Conservation (phyloP, 768 basidiomycete genomes). For the Mycena belliarum region DNA sequence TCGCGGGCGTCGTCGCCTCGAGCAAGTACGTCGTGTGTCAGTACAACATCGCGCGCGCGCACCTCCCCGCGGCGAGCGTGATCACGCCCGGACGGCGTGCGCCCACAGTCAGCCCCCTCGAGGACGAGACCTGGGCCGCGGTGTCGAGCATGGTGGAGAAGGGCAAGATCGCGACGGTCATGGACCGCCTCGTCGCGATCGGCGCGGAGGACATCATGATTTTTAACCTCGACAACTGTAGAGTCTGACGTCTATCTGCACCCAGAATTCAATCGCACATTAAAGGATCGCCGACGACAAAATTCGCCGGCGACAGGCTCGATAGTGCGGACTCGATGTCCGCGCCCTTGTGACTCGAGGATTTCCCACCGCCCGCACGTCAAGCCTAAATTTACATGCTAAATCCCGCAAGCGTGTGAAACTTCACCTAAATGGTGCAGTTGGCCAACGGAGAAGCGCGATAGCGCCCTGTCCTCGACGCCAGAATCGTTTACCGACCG, state of each 20-base stretch:
- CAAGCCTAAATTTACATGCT: background rate
- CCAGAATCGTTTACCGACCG: background rate
- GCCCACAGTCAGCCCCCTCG: constrained; percentile 84
- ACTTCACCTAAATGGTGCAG: background rate
- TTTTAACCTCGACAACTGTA: constrained; percentile 90
- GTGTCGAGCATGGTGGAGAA: constrained; percentile 93
- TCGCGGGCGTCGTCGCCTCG: constrained; percentile 90
- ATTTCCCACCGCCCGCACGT: background rate
- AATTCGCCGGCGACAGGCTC: too few species aligned
- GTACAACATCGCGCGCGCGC: constrained; percentile 79
- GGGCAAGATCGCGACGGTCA: constrained; percentile 72
- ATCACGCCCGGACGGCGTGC: constrained; percentile 90
- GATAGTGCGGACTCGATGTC: too few species aligned
- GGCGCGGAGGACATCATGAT: constrained; percentile 93
- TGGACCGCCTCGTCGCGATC: constrained; percentile 81
- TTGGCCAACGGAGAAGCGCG: background rate
- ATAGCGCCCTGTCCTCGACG: background rate
- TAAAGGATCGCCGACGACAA: too few species aligned
- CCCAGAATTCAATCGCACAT: background rate
- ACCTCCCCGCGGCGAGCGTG: constrained; percentile 57
- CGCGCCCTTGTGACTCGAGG: constrained; percentile 4
- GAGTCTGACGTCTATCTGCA: constrained; percentile 62
- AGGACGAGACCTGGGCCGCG: constrained; percentile 84
- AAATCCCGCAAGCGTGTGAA: background rate
- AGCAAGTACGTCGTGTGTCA: constrained; percentile 86